Percentiles rank a stretch among this genome's conserved stretches.
phyloP scores from a whole-genome alignment of 2,329 filamentous ascomycete species.

The Spiromastix sp. region DNA sequence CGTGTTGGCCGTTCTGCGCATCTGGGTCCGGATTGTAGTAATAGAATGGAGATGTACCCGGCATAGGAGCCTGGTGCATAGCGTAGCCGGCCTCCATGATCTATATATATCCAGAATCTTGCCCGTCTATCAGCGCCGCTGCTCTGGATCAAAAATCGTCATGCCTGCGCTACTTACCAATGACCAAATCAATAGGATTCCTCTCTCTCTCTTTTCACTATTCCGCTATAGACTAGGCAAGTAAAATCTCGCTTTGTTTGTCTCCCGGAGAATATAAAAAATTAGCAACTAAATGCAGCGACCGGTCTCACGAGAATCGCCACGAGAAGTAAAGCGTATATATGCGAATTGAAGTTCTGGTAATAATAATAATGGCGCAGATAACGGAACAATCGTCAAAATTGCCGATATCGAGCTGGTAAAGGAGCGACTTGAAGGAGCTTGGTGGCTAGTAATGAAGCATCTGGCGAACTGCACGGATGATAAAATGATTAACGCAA shows the following conservation, averaged over 20 bases:
- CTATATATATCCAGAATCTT: background rate
- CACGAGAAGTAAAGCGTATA: background rate
- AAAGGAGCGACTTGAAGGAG: slow-evolving; percentile 2
- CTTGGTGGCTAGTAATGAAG: background rate
- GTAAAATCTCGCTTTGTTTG: background rate
- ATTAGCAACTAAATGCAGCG: slow-evolving; percentile 4
- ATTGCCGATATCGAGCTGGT: background rate
- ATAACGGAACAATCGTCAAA: background rate
- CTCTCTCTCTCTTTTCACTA: too few relatives aligned
- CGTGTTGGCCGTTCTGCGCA: slow-evolving; percentile 62
- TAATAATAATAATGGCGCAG: slow-evolving; percentile 4
- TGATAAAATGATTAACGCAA: slow-evolving; percentile 3
- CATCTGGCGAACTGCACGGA: background rate
- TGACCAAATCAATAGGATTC: background rate
- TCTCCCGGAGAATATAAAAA: background rate
- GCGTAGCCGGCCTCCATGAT: slow-evolving; percentile 57
- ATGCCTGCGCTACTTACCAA: background rate
- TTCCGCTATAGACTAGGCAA: background rate
- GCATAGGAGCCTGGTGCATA: slow-evolving; percentile 37
- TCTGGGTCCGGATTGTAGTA: slow-evolving; percentile 75
- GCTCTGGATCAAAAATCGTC: background rate
- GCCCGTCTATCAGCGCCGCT: background rate
- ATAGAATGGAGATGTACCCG: slow-evolving; percentile 63
- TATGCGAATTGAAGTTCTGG: background rate
- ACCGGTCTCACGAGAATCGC: background rate